Percentiles rank a stretch among this genome's conserved stretches.
Conservation (phyloP, 768 basidiomycete species). For the Gloeophyllum trabeum region DNA sequence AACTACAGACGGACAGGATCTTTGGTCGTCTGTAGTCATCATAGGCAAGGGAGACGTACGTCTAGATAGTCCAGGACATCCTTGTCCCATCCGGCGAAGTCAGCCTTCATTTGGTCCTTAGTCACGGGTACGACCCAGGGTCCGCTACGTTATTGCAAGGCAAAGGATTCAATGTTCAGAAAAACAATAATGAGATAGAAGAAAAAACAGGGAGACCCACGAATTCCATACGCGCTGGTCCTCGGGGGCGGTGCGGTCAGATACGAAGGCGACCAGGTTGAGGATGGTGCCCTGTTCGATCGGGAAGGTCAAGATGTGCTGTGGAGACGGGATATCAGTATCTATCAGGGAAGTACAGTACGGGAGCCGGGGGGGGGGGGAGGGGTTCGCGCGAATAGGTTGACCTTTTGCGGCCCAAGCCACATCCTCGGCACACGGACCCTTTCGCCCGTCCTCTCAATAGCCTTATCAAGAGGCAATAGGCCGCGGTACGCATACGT, state of each 20-base stretch:
- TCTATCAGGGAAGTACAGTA: background rate
- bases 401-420: background rate
- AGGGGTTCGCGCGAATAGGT: too few species aligned
- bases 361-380: background rate
- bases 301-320: background rate
- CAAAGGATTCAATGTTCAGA: too few species aligned
- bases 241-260: background rate
- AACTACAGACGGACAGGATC: background rate
- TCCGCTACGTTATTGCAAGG: too few species aligned
- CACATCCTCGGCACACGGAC: background rate
- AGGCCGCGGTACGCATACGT: constrained; percentile 1
- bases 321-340: background rate
- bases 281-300: background rate
- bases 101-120: background rate
- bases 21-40: too few species aligned
- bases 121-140: background rate
- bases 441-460: background rate
- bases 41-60: background rate
- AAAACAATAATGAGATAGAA: too few species aligned
- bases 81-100: background rate
- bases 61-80: background rate
- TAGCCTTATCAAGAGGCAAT: background rate
- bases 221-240: background rate
- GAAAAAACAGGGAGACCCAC: too few species aligned
- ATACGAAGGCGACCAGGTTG: background rate